Conservation (phyloP, 345 rosid genomes). For the Litchi chinensis region DNA sequence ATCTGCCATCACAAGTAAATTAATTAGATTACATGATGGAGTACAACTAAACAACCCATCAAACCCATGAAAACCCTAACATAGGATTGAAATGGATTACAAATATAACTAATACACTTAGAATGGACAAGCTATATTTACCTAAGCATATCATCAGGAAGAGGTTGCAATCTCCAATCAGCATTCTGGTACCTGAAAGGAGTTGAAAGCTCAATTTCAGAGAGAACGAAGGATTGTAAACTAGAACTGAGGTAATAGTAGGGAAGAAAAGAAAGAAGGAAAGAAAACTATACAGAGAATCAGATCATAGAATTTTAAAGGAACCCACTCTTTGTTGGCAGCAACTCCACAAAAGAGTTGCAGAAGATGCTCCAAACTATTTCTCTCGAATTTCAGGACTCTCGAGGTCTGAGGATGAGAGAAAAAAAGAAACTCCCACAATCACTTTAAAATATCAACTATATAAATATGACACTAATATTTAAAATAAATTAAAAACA, state of each 20-base stretch:
- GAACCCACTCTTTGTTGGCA: constrained; percentile 84
- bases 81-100: background rate
- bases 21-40: constrained; percentile 13
- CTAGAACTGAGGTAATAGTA: constrained; percentile 8
- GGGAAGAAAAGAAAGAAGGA: background rate
- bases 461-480: background rate
- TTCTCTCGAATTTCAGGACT: constrained; percentile 83
- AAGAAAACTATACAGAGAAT: constrained; percentile 13
- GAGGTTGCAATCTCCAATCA: constrained; percentile 97
- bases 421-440: constrained; percentile 2
- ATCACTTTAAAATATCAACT: constrained; percentile 10
- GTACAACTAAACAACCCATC: background rate
- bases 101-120: background rate
- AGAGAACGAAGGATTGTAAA: background rate
- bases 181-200: constrained; percentile 90
- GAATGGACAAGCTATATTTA: constrained; percentile 18
- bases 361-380: constrained; percentile 84
- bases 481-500: background rate
- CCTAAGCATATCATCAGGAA: constrained; percentile 87
- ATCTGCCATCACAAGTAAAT: constrained; percentile 50
- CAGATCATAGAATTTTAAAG: constrained; percentile 16
- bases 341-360: constrained; percentile 72
- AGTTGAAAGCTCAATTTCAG: constrained; percentile 29
- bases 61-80: background rate
- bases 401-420: constrained; percentile 67